A percentile compares a stretch with the other conserved stretches of the same genome.
Conservation (phyloP, 208 protist genomes). For the Trichomonas gallinae region DNA sequence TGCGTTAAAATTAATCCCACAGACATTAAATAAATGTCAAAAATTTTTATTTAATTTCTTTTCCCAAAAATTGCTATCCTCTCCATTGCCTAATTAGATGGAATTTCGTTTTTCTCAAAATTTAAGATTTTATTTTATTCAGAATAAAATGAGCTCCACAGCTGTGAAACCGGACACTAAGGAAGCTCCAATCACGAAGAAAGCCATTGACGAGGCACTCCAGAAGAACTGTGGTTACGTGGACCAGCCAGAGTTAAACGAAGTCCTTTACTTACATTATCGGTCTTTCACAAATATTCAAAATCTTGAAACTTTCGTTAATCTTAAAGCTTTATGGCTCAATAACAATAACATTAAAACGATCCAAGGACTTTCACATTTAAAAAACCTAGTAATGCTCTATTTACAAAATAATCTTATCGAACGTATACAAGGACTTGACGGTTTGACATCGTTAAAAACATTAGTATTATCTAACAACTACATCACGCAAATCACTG, state of each 20-base stretch:
- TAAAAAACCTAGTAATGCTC: slow-evolving; percentile 53
- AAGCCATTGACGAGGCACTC: neutral
- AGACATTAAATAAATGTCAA: too few species aligned
- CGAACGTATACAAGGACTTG: slow-evolving; percentile 42
- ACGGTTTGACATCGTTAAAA: slow-evolving; percentile 52
- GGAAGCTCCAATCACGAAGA: neutral
- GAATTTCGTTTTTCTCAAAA: too few species aligned
- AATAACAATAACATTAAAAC: slow-evolving; percentile 63
- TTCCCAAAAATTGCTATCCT: too few species aligned
- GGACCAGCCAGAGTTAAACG: slow-evolving; percentile 66
- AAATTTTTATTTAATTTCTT: too few species aligned
- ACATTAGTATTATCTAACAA: slow-evolving; percentile 60
- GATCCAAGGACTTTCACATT: slow-evolving; percentile 54
- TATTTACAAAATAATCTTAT: slow-evolving; percentile 73
- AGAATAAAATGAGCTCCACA: too few species aligned
- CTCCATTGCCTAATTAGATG: too few species aligned
- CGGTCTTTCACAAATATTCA: slow-evolving; percentile 57
- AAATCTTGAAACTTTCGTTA: slow-evolving; percentile 55
- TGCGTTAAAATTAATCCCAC: too few species aligned
- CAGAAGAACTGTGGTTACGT: neutral
- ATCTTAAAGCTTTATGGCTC: slow-evolving; percentile 64
- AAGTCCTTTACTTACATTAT: slow-evolving; percentile 72
- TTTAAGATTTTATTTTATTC: too few species aligned
- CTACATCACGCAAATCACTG: slow-evolving; percentile 46
- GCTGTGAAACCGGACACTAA: too few species aligned